Evolutionary conservation across 805 yeast genomes (phyloP).

Genomic region (Brettanomyces naardenensis): DNA sequence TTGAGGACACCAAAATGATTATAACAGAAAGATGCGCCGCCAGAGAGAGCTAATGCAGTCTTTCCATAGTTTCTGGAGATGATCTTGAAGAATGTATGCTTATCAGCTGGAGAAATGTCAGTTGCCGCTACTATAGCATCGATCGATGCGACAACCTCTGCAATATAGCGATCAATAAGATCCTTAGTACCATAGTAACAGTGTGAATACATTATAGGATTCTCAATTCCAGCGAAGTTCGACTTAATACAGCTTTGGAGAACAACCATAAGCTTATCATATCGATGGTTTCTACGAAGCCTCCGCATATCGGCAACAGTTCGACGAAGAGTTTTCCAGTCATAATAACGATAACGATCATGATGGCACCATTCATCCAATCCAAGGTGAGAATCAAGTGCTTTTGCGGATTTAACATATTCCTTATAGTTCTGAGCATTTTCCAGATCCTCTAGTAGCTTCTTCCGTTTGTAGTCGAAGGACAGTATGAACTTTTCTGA

Average conservation of each 20-base stretch:
- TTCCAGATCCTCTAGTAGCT: slow-evolving; percentile 41
- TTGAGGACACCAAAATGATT: slow-evolving; percentile 72
- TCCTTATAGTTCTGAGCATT: slow-evolving; percentile 45
- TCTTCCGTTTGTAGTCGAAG: slow-evolving; percentile 52
- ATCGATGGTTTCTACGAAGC: slow-evolving; percentile 25
- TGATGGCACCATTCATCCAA: slow-evolving; percentile 58
- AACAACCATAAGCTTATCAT: slow-evolving; percentile 42
- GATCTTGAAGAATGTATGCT: slow-evolving; percentile 46
- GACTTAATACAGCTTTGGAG: slow-evolving; percentile 61
- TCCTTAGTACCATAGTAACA: slow-evolving; percentile 68
- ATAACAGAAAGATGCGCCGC: slow-evolving; percentile 76
- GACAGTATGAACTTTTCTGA: slow-evolving; percentile 48
- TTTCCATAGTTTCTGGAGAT: slow-evolving; percentile 61
- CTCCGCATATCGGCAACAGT: slow-evolving; percentile 35
- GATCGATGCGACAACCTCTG: slow-evolving; percentile 42
- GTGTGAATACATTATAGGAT: slow-evolving; percentile 62
- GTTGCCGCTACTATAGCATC: slow-evolving; percentile 33
- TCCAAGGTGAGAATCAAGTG: slow-evolving; percentile 48
- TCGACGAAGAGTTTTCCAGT: slow-evolving; percentile 48
- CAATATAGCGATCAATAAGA: slow-evolving; percentile 46
- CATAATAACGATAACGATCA: slow-evolving; percentile 59
- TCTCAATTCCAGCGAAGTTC: slow-evolving; percentile 76
- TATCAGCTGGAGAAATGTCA: slow-evolving; percentile 30
- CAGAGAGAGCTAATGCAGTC: slow-evolving; percentile 64
- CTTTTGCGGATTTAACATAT: slow-evolving; percentile 53